phyloP scores from a whole-genome alignment of 148 eudicot species.

The Arctostaphylos glauca region DNA sequence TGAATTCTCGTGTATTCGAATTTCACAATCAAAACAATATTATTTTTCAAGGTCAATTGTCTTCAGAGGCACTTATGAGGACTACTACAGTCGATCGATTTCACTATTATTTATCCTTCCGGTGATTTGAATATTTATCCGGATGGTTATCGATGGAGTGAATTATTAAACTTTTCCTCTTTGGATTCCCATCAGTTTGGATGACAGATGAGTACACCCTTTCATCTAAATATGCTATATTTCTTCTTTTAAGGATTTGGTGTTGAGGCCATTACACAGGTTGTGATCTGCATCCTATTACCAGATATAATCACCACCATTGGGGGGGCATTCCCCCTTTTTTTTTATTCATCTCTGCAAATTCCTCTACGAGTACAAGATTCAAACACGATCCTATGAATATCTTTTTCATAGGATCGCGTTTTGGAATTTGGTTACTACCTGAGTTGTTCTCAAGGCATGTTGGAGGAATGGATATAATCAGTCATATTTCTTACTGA shows the following conservation, averaged over 20 bases:
- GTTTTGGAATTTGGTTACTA: no score
- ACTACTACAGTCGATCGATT: not conserved
- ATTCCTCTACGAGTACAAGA: not conserved
- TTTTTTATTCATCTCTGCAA: not conserved
- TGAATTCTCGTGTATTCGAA: not conserved
- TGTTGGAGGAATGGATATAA: no score
- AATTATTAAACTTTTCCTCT: not conserved
- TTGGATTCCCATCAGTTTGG: not conserved
- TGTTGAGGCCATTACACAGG: not conserved
- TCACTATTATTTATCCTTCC: not conserved
- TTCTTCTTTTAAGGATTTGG: not conserved
- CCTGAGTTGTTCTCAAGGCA: no score
- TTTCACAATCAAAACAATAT: not conserved
- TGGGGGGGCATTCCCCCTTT: not conserved
- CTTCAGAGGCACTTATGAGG: not conserved
- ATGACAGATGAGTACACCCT: not conserved
- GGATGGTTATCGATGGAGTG: not conserved
- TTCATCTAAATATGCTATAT: not conserved
- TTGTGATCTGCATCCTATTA: not conserved
- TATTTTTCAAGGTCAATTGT: not conserved
- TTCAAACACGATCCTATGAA: no score
- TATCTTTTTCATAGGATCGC: not conserved
- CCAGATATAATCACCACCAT: not conserved
- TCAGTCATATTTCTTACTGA: no score
- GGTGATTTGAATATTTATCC: not conserved